phyloP scores from a whole-genome alignment of 2,329 filamentous ascomycete genomes.

The Fusarium sp. region DNA sequence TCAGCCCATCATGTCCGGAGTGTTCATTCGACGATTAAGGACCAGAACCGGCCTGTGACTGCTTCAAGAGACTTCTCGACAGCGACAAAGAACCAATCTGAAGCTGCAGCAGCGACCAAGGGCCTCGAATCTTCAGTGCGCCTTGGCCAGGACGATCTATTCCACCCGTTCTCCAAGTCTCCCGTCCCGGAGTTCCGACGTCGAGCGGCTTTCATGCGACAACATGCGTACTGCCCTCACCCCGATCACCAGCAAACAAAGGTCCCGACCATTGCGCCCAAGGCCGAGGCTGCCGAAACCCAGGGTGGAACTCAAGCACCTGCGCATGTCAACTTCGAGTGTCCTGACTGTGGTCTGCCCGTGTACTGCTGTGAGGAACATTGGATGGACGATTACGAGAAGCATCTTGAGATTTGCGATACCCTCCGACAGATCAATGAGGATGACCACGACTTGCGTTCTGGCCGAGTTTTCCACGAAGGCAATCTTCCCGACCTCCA shows the following conservation, averaged over 20 bases:
- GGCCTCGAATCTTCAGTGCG: conserved; percentile 46
- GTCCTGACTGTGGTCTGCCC: conserved; percentile 94
- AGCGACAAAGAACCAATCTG: conserved; percentile 44
- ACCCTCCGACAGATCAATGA: conserved; percentile 94
- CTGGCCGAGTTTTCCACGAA: conserved; percentile 92
- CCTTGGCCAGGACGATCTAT: conserved; percentile 85
- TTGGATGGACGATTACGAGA: conserved; percentile 96
- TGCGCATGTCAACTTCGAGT: conserved; percentile 92
- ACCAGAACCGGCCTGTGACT: conserved; percentile 42
- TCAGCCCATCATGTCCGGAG: conserved; percentile 51
- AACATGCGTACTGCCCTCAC: conserved; percentile 95
- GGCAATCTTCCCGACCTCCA: conserved; percentile 92
- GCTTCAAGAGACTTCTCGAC: conserved; percentile 52
- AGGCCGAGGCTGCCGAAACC: conserved; percentile 73
- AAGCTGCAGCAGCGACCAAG: conserved; percentile 49
- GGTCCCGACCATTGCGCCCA: conserved; percentile 74
- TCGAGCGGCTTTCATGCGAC: conserved; percentile 90
- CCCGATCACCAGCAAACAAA: conserved; percentile 86
- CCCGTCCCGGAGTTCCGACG: conserved; percentile 90
- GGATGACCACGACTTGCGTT: conserved; percentile 95
- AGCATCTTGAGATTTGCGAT: conserved; percentile 93
- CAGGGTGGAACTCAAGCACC: conserved; percentile 74
- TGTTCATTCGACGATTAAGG: conserved; percentile 49
- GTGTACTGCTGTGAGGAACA: conserved; percentile 95
- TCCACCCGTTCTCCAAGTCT: conserved; percentile 92